Percentiles rank a stretch among this genome's conserved stretches.
Conservation (phyloP, 1,139 yeast species). For the Debaryomyces nepalensis region DNA sequence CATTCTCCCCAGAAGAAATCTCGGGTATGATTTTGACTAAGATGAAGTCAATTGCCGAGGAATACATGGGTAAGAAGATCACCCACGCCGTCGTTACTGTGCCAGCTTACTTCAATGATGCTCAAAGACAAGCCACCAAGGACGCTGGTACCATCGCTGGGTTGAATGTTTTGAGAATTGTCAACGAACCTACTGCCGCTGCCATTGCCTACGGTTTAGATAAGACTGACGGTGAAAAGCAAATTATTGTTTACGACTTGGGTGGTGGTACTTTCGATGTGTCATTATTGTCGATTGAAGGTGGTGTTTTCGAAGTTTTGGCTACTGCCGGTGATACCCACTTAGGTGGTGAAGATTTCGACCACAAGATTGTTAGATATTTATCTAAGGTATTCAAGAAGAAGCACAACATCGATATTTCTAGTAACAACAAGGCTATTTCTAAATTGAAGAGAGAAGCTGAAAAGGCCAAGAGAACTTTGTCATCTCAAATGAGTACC, state of each 20-base stretch:
- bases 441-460: slow-evolving; percentile 94
- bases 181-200: slow-evolving; percentile 98
- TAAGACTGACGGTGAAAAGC: slow-evolving; percentile 61
- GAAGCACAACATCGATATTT: slow-evolving; percentile 80
- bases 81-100: slow-evolving; percentile 96
- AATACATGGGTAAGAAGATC: slow-evolving; percentile 84
- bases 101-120: slow-evolving; percentile 97
- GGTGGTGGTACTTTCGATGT: slow-evolving; percentile 64
- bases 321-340: slow-evolving; percentile 61
- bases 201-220: slow-evolving; percentile 98
- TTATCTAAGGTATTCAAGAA: slow-evolving; percentile 84
- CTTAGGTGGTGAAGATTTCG: slow-evolving; percentile 91
- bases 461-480: slow-evolving; percentile 94
- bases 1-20: slow-evolving; percentile 87
- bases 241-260: slow-evolving; percentile 55
- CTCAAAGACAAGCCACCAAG: slow-evolving; percentile 98
- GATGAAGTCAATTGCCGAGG: slow-evolving; percentile 94
- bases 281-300: slow-evolving; percentile 54
- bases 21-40: slow-evolving; percentile 90
- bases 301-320: slow-evolving; percentile 57
- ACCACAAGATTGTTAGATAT: slow-evolving; percentile 85
- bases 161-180: slow-evolving; percentile 89
- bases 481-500: slow-evolving; percentile 87
- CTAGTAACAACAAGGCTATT: slow-evolving; percentile 75
- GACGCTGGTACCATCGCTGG: slow-evolving; percentile 98